Conservation (phyloP, 768 basidiomycete species). For the Pleurotus tuoliensis region DNA sequence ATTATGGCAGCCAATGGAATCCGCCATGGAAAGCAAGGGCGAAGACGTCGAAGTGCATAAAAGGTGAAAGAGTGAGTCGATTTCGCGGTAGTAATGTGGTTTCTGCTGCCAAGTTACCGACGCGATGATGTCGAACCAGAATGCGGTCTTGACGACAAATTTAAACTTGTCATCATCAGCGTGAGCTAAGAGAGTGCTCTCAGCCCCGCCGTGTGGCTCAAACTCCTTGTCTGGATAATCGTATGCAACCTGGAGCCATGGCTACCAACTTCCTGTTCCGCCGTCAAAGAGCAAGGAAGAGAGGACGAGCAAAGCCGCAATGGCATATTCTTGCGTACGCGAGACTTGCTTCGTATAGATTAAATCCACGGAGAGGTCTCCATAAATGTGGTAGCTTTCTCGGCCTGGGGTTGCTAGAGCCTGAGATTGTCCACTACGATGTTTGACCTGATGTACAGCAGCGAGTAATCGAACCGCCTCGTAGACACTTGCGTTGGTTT, state of each 20-base stretch:
- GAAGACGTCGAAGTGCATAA: background rate
- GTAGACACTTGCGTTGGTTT: conserved; percentile 36
- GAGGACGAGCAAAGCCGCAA: conserved; percentile 73
- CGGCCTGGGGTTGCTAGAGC: background rate
- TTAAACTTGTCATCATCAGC: conserved; percentile 42
- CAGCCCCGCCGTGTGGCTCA: conserved; percentile 31
- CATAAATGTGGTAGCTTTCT: background rate
- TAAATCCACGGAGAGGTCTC: background rate
- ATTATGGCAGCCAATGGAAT: conserved; percentile 84
- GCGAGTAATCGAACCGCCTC: conserved; percentile 65
- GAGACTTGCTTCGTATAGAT: background rate
- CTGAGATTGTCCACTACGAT: background rate
- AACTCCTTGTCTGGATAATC: conserved; percentile 51
- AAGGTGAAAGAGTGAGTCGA: conserved; percentile 56
- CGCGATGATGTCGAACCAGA: conserved; percentile 87
- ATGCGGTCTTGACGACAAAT: conserved; percentile 79
- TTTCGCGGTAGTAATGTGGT: conserved; percentile 55
- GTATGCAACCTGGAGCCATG: conserved; percentile 62
- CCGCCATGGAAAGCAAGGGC: conserved; percentile 56
- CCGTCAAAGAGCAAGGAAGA: conserved; percentile 78
- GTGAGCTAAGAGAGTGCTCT: conserved; percentile 7
- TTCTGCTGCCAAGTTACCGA: conserved; percentile 58
- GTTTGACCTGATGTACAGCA: conserved; percentile 43
- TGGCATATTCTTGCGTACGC: conserved; percentile 56
- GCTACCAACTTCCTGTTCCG: conserved; percentile 64